Conservation (phyloP, 1,284 basidiomycete species). For the Xanthoconium separans region DNA sequence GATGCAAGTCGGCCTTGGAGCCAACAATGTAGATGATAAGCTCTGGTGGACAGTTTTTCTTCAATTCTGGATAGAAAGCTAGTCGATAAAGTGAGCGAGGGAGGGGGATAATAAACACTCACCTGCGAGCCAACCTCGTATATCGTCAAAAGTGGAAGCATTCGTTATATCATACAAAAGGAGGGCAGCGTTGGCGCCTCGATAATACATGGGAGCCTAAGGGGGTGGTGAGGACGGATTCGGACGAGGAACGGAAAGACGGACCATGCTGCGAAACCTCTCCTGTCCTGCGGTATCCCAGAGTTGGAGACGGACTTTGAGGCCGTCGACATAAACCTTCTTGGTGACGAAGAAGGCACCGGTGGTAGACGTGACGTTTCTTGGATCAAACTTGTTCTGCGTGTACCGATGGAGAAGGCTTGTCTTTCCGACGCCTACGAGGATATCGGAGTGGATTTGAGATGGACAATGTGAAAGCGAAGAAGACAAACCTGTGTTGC, state of each 20-base stretch:
- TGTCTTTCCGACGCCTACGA: slow-evolving; percentile 88
- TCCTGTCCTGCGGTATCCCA: slow-evolving; percentile 99
- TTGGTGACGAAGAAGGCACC: slow-evolving; percentile 95
- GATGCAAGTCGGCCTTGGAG: slow-evolving; percentile 80
- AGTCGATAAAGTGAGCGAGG: slow-evolving; percentile 7
- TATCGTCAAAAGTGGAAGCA: slow-evolving; percentile 84
- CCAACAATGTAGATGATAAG: slow-evolving; percentile 92
- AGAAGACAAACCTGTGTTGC: slow-evolving; percentile 75
- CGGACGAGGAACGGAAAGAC: slow-evolving; percentile 26
- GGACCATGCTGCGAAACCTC: slow-evolving; percentile 89
- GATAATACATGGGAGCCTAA: slow-evolving; percentile 98
- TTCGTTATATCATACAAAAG: slow-evolving; percentile 98
- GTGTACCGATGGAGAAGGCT: slow-evolving; percentile 93
- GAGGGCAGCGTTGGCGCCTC: slow-evolving; percentile 95
- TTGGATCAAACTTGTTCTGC: slow-evolving; percentile 85
- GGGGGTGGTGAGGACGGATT: slow-evolving; percentile 13
- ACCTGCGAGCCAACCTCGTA: slow-evolving; percentile 93
- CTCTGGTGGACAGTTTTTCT: slow-evolving; percentile 81
- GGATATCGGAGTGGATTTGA: slow-evolving; percentile 9
- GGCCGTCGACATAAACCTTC: slow-evolving; percentile 86
- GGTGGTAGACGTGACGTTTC: slow-evolving; percentile 87
- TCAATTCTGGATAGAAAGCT: slow-evolving; percentile 60
- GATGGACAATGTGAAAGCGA: slow-evolving; percentile 9
- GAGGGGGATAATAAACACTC: neutral
- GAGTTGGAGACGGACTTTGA: slow-evolving; percentile 82